Evolutionary conservation across 495 filamentous ascomycete genomes (phyloP).

Genomic region (Melanomma pulvis-pyrius): DNA sequence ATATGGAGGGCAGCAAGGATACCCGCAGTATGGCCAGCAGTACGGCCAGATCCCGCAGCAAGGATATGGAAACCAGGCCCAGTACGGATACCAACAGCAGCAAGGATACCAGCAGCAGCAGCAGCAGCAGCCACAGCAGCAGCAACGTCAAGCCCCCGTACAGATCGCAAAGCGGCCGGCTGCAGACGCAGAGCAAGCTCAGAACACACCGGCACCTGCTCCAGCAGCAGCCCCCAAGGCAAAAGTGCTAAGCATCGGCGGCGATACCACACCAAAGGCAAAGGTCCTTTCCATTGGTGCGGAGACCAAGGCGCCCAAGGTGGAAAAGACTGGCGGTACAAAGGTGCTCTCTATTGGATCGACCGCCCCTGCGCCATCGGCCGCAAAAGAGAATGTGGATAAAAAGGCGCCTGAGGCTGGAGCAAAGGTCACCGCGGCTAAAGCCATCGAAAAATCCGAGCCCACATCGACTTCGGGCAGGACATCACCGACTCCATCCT

Average conservation of each 20-base stretch:
- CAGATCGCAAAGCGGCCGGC: constrained; percentile 62
- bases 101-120: constrained; percentile 26
- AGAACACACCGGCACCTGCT: constrained; percentile 40
- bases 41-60: constrained; percentile 47
- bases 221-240: constrained; percentile 57
- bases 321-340: constrained; percentile 46
- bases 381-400: constrained; percentile 52
- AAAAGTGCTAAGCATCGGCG: constrained; percentile 66
- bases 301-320: constrained; percentile 52
- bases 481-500: constrained; percentile 75
- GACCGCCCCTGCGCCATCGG: constrained; percentile 41
- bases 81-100: constrained; percentile 43
- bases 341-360: constrained; percentile 41
- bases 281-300: constrained; percentile 67
- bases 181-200: constrained; percentile 40
- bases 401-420: constrained; percentile 63
- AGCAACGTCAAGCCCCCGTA: constrained; percentile 61
- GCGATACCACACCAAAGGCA: constrained; percentile 57
- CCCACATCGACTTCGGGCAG: constrained; percentile 61
- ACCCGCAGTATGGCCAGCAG: constrained; percentile 42
- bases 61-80: constrained; percentile 52
- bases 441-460: constrained; percentile 76
- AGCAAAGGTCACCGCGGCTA: constrained; percentile 73
- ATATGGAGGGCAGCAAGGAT: constrained; percentile 41
- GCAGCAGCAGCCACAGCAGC: constrained; percentile 40